Base-by-base conservation (phyloP, 805 yeast genomes). In the Zygosaccharomyces gambellarensis region DNA sequence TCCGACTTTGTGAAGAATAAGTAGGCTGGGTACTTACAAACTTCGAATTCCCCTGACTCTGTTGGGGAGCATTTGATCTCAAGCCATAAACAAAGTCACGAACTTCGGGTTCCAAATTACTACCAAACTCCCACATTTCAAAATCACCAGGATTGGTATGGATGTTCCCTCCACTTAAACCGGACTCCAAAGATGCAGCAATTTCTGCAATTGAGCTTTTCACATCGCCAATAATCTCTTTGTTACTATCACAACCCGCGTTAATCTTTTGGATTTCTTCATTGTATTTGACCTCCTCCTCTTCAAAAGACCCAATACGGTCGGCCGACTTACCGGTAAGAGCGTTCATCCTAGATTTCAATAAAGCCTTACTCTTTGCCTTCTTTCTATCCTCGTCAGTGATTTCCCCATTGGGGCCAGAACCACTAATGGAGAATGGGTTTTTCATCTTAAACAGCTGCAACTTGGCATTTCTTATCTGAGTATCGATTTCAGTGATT, bases 281-380 rank as follows among this genome's bases (percentile, higher is more conserved):
- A 45, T 75, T 76, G 53, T 84, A 74, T 43, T 53, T 51, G 40
- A 56, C 58, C 49, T 69, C 71, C 45, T 72, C 70, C 27, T 62
- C 56, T 36, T 67, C 76, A 34, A 68, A 58, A 50, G 63, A 50
- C 7, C 67, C 71, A 11, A 60, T 66, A 22, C 73, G 75, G 39
- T 71, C 65, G 29, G 71, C 71, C 6, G 79, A 72, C 60, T 82
- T 85, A 5, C 97, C 97, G 0, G 97, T 90, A 60, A 92, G 77
- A 3, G 92, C 88, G 27, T 96, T 95, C 95, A 92, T 90, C 57
- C 96, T 79, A 45, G 90, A 87, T 54, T 83, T 82, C 58, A 94
- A 73, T 49, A 82, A 70, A 36, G 92, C 95, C 62, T 86, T 85
- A 38, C 87, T 83, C 57, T 79, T 83, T 36, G 92, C 94, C 59